Evolutionary conservation across 192 early-diverging fungal genomes (phyloP), one percentile per base, ranked within the genome.

Genomic region (Coemansia sp.): DNA sequence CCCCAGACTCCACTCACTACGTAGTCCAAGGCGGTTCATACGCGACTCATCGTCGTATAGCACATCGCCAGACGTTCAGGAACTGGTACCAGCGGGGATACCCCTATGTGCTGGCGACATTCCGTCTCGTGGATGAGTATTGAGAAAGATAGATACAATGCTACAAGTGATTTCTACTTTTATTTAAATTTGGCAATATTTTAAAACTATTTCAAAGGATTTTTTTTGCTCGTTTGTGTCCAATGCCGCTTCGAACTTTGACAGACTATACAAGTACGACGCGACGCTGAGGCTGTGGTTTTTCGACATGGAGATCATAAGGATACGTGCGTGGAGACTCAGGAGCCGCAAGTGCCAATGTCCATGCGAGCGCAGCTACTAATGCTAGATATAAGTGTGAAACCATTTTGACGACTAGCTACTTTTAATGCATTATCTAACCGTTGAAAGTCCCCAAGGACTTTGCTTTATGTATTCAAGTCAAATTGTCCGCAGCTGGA

Each of bases 1-100:
- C 44, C 3, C 29, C n/a, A 8, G 69, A 77, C 52, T 73, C 75
- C 3, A 92, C 93, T 64, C 95, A 98, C 79, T 83, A 87, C 69
- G 88, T 94, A 2, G 85, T 98, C 18, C 68, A 95, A 34, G 96
- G 96, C 53, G 96, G 75, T 1, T 90, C 88, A 2, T 98, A 94
- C 91, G 94, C 93, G 10, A 98, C 96, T 0, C 90, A 92, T 60
- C 92, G 93, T 10, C 55, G 89, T 9, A 87, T 97, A 15, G 90
- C 90, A 8, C 81, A 81, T 24, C 69, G 96, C 20, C 68, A 78
- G 55, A 88, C 90, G 7, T 95, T 96, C 79, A 70, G 92, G 12
- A 98, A 98, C 77, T 98, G 95, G 95, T 97, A 94, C 67, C 96
- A 98, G 79, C 67, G 88, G 18, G 87, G 76, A 5, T 97, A 97